Evolutionary conservation across 129 eudicot species (phyloP).

Genomic region (Saposhnikovia divaricata): DNA sequence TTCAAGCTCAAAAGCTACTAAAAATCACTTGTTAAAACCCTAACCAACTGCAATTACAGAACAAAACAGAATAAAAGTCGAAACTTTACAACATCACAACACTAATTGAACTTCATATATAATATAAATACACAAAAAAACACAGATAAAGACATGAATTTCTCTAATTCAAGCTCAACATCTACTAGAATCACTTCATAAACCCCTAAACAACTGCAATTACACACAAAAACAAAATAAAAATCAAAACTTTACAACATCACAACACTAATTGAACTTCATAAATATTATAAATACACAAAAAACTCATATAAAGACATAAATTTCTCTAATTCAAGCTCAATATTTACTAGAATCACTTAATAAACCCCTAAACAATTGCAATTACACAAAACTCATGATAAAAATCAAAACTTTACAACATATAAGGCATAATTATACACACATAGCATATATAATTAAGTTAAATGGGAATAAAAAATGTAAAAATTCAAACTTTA

Average conservation of each 20-base stretch:
- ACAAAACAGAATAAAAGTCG: not conserved
- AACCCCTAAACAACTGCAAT: not conserved
- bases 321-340: not conserved
- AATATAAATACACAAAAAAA: not conserved
- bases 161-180: not conserved
- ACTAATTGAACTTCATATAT: not conserved
- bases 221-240: not conserved
- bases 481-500: not conserved
- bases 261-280: not conserved
- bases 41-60: not conserved
- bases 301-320: not conserved
- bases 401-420: not conserved
- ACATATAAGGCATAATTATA: not conserved
- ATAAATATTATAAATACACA: not conserved
- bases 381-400: not conserved
- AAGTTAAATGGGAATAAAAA: not conserved
- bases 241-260: not conserved
- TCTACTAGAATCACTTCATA: not conserved
- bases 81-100: not conserved
- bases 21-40: not conserved
- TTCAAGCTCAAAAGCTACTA: not conserved
- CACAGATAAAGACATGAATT: not conserved
- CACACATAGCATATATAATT: not conserved
- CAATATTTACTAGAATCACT: not conserved
- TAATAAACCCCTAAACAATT: not conserved